A percentile compares a stretch with the other conserved stretches of the same genome.
These are phyloP conservation scores for Talaromyces adpressus DNA, from an alignment of 495 filamentous ascomycete genomes.

Conservation along the genomic window DNA sequence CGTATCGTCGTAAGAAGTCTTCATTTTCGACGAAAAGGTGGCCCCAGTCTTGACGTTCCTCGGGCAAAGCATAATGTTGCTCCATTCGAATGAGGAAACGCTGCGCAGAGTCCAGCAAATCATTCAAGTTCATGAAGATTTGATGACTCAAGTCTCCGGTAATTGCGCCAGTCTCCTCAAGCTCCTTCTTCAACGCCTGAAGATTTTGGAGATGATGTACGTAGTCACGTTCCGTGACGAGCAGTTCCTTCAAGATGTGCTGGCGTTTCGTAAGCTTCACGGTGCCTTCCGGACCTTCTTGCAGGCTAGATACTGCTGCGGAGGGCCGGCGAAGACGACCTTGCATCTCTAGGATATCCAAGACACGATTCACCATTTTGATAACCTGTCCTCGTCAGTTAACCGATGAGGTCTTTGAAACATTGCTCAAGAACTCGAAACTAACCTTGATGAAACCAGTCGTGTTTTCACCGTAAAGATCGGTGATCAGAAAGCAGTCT, in stretches of 20 bases:
- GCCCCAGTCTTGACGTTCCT: constrained; percentile 83
- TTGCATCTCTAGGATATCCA: constrained; percentile 73
- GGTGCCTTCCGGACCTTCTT: constrained; percentile 18
- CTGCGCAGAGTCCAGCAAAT: constrained; percentile 89
- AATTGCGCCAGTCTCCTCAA: constrained; percentile 81
- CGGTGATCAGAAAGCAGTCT: constrained; percentile 86
- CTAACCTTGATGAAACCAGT: constrained; percentile 93
- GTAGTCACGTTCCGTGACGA: constrained; percentile 93
- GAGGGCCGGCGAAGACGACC: constrained; percentile 56
- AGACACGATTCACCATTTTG: constrained; percentile 76
- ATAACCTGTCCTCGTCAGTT: constrained; percentile 42
- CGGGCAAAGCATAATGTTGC: constrained; percentile 79
- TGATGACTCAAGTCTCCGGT: constrained; percentile 87
- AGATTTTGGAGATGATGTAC: constrained; percentile 96
- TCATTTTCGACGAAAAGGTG: constrained; percentile 71
- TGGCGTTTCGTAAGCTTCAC: constrained; percentile 70
- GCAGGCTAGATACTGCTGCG: constrained; percentile 39
- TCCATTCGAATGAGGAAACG: constrained; percentile 92
- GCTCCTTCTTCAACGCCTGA: constrained; percentile 82
- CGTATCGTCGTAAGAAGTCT: constrained; percentile 81
- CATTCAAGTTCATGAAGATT: constrained; percentile 94
- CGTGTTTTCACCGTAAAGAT: constrained; percentile 88
- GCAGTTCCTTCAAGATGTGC: constrained; percentile 80
- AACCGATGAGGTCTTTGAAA: neutral
- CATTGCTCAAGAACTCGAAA: neutral